Base-by-base conservation (phyloP, 108 stramenopile genomes). In the Fistulifera pelliculosa region DNA sequence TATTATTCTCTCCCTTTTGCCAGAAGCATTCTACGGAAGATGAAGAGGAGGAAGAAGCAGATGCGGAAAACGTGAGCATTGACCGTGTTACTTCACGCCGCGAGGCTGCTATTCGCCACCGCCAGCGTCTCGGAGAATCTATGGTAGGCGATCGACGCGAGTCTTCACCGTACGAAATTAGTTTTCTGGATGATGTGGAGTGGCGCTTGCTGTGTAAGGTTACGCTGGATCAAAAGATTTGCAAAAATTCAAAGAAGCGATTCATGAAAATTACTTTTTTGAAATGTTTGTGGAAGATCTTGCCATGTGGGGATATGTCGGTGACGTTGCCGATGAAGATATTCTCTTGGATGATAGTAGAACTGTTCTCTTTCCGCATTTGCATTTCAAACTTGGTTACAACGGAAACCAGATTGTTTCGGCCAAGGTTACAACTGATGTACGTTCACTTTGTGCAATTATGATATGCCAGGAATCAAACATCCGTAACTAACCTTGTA, bases 1-100 rank as follows among this genome's bases (percentile, higher is more conserved):
- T 99, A 98, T 76, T 98, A 98, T 65, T 93, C 90, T 21, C 76
- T 99, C 38, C 96, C 96, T 99, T 95, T 74, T 99, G 98, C 66
- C 69, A 73, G 41, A 61, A 73, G 10, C 85, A 88, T n/a, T 77
- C 83, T 23, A 77, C 77, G 13, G 63, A 76, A 42, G 74, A 75
- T 23, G 71, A 83, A 47, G 79, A 89, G 55, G 45, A 64, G 38
- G 75, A 70, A 43, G 77, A 78, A 24, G 71, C 64, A 13, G 66
- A 60, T 48, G 74, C 74, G 35, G 70, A 77, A 56, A 54, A 68
- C 27, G 51, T 66, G 25, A 47, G 54, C 28, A 35, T 49, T 2
- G 66, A 65, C 1, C 41, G 19, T 0, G 41, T 25, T 0, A 24
- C 25, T 17, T 42, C 60, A 11, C 58, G 60, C 6, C 59, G 69